Evolutionary conservation across 352 stramenopile species (phyloP).

Genomic region (Phytophthora podocarpi): DNA sequence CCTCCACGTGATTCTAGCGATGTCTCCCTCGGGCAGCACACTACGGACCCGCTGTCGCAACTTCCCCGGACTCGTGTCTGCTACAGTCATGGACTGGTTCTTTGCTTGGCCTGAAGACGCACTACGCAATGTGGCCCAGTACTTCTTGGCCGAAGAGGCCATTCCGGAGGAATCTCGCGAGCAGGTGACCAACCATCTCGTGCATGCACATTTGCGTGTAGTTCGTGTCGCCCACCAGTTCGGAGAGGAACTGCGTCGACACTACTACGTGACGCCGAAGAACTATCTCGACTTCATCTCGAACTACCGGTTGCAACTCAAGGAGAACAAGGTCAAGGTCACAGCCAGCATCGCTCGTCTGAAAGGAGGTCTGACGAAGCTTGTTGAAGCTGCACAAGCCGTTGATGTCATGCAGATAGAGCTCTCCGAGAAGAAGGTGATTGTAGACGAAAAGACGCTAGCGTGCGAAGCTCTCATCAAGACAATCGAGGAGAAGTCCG

Average conservation of each 20-base stretch:
- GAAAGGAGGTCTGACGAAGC: constrained; percentile 92
- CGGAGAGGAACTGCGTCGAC: constrained; percentile 88
- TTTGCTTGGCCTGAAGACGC: constrained; percentile 95
- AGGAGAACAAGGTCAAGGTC: constrained; percentile 91
- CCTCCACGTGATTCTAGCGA: constrained; percentile 94
- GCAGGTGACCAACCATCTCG: constrained; percentile 89
- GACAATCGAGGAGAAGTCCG: constrained; percentile 94
- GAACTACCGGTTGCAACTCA: constrained; percentile 93
- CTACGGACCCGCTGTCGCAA: constrained; percentile 94
- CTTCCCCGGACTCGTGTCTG: constrained; percentile 94
- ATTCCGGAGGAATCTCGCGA: constrained; percentile 87
- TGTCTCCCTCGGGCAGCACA: constrained; percentile 94
- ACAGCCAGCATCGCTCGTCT: constrained; percentile 90
- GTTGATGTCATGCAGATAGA: constrained; percentile 95
- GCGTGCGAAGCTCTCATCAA: constrained; percentile 94
- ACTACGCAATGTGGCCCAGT: constrained; percentile 92
- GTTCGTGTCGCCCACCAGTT: constrained; percentile 92
- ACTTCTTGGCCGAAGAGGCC: constrained; percentile 93
- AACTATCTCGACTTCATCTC: constrained; percentile 97
- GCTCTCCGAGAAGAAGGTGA: constrained; percentile 94
- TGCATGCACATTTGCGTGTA: constrained; percentile 92
- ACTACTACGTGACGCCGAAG: constrained; percentile 98
- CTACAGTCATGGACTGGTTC: constrained; percentile 97
- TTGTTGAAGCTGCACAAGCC: constrained; percentile 92
- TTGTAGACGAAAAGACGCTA: constrained; percentile 95